Percentiles rank a stretch among this genome's conserved stretches.
These are phyloP conservation scores for Lachancea lanzarotensis DNA, from an alignment of 805 yeast genomes.

Conservation along the genomic window DNA sequence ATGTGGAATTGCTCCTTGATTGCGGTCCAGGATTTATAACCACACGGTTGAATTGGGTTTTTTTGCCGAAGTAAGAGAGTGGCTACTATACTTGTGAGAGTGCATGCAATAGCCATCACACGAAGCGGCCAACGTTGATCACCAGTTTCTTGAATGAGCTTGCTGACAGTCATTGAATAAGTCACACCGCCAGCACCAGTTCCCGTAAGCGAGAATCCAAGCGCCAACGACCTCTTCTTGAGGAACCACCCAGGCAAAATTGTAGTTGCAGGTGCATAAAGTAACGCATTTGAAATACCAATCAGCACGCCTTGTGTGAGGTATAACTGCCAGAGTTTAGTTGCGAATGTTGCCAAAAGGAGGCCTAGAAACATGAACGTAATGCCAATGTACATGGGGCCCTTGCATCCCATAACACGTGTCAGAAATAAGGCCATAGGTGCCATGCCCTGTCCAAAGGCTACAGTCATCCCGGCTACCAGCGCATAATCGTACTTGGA, in stretches of 20 bases:
- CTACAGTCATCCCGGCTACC: conserved; percentile 61
- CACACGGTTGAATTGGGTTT: conserved; percentile 36
- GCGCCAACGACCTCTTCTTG: conserved; percentile 51
- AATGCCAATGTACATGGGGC: conserved; percentile 45
- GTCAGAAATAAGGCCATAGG: conserved; percentile 52
- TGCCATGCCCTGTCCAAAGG: conserved; percentile 47
- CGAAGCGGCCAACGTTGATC: conserved; percentile 44
- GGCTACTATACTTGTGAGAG: too few relatives aligned
- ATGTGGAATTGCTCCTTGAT: conserved; percentile 22
- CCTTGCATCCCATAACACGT: conserved; percentile 48
- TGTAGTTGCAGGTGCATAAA: conserved; percentile 52
- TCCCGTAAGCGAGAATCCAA: conserved; percentile 44
- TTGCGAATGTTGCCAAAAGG: conserved; percentile 54
- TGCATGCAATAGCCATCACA: conserved; percentile 37
- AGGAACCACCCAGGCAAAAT: conserved; percentile 67
- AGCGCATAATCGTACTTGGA: conserved; percentile 53
- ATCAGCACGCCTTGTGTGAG: conserved; percentile 61
- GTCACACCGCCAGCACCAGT: conserved; percentile 48
- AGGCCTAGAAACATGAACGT: conserved; percentile 46
- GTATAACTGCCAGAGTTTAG: conserved; percentile 55
- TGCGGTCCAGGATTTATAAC: conserved; percentile 34
- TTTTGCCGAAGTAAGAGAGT: conserved; percentile 32
- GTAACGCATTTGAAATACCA: conserved; percentile 47
- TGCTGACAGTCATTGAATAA: conserved; percentile 37
- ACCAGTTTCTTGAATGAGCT: conserved; percentile 38